These are phyloP conservation scores for Blastocladiella emersonii DNA, from an alignment of 371 early-diverging fungal species.

Conservation along the genomic window DNA sequence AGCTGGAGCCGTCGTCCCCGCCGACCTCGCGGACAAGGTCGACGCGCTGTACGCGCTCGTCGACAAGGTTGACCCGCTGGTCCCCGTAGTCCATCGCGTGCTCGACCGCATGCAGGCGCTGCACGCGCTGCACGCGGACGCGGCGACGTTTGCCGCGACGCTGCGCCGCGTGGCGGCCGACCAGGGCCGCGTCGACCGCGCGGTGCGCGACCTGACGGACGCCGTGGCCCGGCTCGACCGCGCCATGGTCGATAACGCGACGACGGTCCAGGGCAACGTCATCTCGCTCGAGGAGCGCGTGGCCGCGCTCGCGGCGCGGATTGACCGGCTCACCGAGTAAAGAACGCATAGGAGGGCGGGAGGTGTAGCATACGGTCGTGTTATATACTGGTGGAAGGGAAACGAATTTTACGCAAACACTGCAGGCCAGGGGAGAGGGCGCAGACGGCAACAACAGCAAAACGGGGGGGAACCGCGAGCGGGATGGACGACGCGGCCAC, in stretches of 20 bases:
- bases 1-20: constrained; percentile 10
- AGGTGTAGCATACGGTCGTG: no score
- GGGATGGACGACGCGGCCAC: no score
- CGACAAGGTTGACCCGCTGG: constrained; percentile 60
- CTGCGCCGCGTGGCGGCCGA: constrained; percentile 40
- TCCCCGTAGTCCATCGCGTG: constrained; percentile 61
- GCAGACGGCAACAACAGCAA: no score
- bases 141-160: constrained; percentile 58
- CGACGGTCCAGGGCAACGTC: background rate
- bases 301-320: background rate
- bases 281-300: background rate
- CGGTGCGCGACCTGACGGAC: background rate
- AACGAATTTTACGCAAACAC: no score
- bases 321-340: background rate
- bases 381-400: no score
- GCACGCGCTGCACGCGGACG: constrained; percentile 64
- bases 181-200: background rate
- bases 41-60: constrained; percentile 54
- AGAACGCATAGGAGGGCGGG: background rate
- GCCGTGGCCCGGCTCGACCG: background rate
- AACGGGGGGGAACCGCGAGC: no score
- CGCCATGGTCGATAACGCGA: background rate
- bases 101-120: constrained; percentile 65
- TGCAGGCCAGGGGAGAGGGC: no score
- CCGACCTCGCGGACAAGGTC: constrained; percentile 29